Evolutionary conservation across 805 yeast species (phyloP).

Genomic region (Candida ulmi): DNA sequence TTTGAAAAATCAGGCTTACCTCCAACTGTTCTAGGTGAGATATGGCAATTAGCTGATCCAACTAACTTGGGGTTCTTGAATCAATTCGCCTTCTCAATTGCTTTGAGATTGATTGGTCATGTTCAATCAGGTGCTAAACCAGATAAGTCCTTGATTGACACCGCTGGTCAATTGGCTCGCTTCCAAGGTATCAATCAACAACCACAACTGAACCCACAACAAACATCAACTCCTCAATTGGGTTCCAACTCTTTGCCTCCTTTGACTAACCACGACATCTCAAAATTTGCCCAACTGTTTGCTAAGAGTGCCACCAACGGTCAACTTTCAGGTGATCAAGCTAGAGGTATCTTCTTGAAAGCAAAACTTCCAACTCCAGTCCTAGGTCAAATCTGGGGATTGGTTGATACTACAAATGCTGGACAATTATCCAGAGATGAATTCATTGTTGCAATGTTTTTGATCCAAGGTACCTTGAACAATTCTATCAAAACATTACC

Average conservation of each 20-base stretch:
- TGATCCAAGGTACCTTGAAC: conserved; percentile 75
- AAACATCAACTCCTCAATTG: conserved; percentile 20
- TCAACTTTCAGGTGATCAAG: conserved; percentile 67
- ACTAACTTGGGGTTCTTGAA: conserved; percentile 80
- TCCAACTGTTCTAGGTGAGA: conserved; percentile 73
- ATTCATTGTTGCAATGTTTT: conserved; percentile 90
- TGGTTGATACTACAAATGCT: conserved; percentile 69
- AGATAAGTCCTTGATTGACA: conserved; percentile 49
- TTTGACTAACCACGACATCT: conserved; percentile 50
- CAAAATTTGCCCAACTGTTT: conserved; percentile 66
- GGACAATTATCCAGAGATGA: conserved; percentile 73
- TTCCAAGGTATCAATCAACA: conserved; percentile 32
- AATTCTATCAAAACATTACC: conserved; percentile 61
- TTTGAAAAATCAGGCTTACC: conserved; percentile 84
- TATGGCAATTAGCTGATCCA: conserved; percentile 94
- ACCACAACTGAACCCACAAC: conserved; percentile 22
- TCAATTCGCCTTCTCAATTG: conserved; percentile 74
- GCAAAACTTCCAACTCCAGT: conserved; percentile 76
- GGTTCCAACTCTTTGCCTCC: conserved; percentile 43
- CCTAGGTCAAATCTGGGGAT: conserved; percentile 83
- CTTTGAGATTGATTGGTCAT: conserved; percentile 85
- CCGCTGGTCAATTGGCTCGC: conserved; percentile 60
- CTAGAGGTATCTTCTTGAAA: conserved; percentile 81
- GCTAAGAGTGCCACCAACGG: conserved; percentile 58
- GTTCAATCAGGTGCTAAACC: conserved; percentile 66